These are phyloP conservation scores for Fragilaria crotonensis DNA, from an alignment of 108 stramenopile species.

Conservation along the genomic window DNA sequence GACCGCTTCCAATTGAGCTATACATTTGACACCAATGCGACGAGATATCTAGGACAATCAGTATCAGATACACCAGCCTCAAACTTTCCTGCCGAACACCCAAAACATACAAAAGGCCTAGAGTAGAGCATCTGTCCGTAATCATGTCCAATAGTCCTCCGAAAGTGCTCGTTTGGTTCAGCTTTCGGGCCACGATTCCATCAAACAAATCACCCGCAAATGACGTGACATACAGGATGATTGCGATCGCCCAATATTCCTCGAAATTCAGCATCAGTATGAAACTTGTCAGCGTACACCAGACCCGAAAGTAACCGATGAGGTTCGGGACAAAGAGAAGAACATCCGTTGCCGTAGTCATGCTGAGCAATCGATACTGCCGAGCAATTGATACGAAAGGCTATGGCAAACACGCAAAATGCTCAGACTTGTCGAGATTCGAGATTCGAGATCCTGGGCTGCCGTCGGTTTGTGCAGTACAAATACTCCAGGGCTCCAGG, in stretches of 20 bases:
- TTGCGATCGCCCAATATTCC: conserved; percentile 46
- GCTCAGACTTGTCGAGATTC: too few species aligned
- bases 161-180: conserved; percentile 81
- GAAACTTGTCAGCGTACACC: conserved; percentile 48
- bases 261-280: conserved; percentile 52
- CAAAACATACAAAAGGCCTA: conserved; percentile 68
- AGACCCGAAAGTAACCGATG: conserved; percentile 83
- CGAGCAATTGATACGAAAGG: too few species aligned
- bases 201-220: conserved; percentile 96
- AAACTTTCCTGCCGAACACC: conserved; percentile 32
- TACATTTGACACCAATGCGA: conserved; percentile 97
- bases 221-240: conserved; percentile 73
- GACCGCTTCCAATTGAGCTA: conserved; percentile 47
- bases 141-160: conserved; percentile 97
- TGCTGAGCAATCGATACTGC: too few species aligned
- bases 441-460: too few species aligned
- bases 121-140: conserved; percentile 92
- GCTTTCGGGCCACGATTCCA: conserved; percentile 87
- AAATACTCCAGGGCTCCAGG: too few species aligned
- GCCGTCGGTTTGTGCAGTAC: too few species aligned
- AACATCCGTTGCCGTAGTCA: conserved; percentile 50
- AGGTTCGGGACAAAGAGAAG: conserved; percentile 89
- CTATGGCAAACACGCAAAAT: too few species aligned
- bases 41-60: conserved; percentile 67
- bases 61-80: conserved; percentile 34